phyloP scores from a whole-genome alignment of 164 flowering plant genomes.

The Nymphaea colorata region DNA sequence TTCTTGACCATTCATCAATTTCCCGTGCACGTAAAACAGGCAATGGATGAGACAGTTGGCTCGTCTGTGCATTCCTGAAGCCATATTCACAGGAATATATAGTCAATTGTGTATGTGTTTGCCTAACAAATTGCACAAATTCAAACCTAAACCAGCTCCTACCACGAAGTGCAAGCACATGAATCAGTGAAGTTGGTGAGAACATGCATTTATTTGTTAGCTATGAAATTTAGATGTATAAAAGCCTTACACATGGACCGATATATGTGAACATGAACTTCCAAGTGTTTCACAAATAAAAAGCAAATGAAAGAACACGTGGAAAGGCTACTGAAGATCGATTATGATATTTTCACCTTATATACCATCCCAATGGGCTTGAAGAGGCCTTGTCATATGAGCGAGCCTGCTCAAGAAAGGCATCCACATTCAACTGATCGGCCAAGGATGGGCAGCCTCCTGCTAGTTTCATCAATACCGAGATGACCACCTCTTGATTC shows the following conservation, averaged over 20 bases:
- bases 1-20: slow-evolving; percentile 92
- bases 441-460: slow-evolving; percentile 95
- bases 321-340: neutral
- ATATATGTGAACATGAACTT: neutral
- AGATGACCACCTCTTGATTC: slow-evolving; percentile 92
- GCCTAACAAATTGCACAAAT: neutral
- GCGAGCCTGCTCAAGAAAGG: slow-evolving; percentile 97
- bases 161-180: neutral
- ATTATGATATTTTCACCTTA: slow-evolving; percentile 36
- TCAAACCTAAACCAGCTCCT: neutral
- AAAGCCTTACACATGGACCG: neutral
- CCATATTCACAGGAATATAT: neutral
- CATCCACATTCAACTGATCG: slow-evolving; percentile 93
- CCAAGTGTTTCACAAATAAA: neutral
- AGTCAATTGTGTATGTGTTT: neutral
- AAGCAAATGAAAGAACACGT: neutral
- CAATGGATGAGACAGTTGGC: slow-evolving; percentile 92
- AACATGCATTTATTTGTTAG: no score
- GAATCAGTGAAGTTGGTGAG: neutral
- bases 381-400: slow-evolving; percentile 96
- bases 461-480: slow-evolving; percentile 94
- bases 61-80: slow-evolving; percentile 92
- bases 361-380: slow-evolving; percentile 89
- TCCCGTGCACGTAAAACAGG: slow-evolving; percentile 96
- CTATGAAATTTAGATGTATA: no score